phyloP scores from a whole-genome alignment of 805 yeast genomes.

The Blastobotrys attinorum region DNA sequence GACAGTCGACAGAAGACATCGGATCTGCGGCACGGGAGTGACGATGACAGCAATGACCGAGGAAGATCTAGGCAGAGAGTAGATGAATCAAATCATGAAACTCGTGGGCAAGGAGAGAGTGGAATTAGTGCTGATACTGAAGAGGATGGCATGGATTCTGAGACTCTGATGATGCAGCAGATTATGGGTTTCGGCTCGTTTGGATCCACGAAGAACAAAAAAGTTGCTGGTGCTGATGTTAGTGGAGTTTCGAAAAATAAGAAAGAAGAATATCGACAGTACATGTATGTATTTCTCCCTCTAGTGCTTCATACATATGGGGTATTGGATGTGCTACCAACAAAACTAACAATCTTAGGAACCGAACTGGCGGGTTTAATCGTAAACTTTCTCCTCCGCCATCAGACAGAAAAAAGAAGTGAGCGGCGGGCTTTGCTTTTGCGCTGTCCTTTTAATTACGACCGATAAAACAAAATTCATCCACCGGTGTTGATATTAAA shows the following conservation, averaged over 20 bases:
- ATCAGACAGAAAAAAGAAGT: too few species aligned
- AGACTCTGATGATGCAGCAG: conserved; percentile 27
- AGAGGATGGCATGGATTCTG: conserved; percentile 6
- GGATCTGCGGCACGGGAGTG: neutral
- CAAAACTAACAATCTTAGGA: conserved; percentile 12
- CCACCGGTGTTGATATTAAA: too few species aligned
- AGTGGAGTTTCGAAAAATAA: conserved; percentile 28
- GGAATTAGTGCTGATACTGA: neutral
- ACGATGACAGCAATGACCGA: neutral
- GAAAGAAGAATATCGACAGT: conserved; percentile 33
- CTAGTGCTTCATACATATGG: neutral
- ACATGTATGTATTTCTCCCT: conserved; percentile 26
- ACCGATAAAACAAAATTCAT: too few species aligned
- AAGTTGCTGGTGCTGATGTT: conserved; percentile 29
- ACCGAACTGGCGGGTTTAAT: conserved; percentile 33
- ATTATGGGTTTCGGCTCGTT: conserved; percentile 40
- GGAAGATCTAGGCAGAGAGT: neutral
- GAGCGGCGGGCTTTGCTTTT: too few species aligned
- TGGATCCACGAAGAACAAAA: conserved; percentile 35
- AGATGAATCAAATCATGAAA: neutral
- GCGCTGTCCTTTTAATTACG: too few species aligned
- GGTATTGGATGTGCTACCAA: too few species aligned
- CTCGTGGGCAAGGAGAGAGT: neutral
- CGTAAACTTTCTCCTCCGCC: conserved; percentile 33
- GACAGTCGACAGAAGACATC: neutral